phyloP scores from a whole-genome alignment of 108 stramenopile species.

The Cyclostephanos tholiformis region DNA sequence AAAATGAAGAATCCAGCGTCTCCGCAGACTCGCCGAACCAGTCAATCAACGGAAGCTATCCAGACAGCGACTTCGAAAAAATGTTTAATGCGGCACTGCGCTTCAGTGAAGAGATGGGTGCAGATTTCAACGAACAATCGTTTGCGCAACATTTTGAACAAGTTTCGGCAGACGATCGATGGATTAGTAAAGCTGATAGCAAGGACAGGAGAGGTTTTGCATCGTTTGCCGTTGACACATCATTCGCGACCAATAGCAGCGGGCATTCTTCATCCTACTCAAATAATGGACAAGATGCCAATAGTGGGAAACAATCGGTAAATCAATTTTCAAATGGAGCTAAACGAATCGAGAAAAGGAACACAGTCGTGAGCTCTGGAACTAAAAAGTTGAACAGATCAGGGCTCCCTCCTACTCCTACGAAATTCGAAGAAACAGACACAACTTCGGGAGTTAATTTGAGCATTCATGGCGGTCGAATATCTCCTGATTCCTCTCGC shows the following conservation, averaged over 20 bases:
- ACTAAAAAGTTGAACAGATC: neutral
- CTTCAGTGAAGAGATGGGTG: conserved; percentile 29
- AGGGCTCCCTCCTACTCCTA: neutral
- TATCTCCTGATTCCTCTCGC: neutral
- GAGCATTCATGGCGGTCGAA: neutral
- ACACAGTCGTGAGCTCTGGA: conserved; percentile 18
- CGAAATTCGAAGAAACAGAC: neutral
- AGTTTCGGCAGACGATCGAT: conserved; percentile 3
- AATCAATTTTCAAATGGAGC: conserved; percentile 5
- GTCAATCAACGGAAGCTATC: conserved; percentile 15
- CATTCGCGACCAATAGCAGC: conserved; percentile 19
- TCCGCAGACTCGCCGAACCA: conserved; percentile 19
- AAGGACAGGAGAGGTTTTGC: conserved; percentile 30
- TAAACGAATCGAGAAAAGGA: conserved; percentile 13
- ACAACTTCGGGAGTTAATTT: neutral
- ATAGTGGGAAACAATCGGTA: neutral
- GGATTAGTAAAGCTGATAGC: neutral
- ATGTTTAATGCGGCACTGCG: conserved; percentile 40
- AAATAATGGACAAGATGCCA: neutral
- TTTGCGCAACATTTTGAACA: conserved; percentile 20
- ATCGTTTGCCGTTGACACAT: conserved; percentile 41
- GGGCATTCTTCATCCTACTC: neutral
- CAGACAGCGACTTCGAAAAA: conserved; percentile 22
- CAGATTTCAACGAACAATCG: conserved; percentile 23
- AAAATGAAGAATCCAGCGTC: neutral